Base-by-base conservation (phyloP, 2,329 filamentous ascomycete genomes). In the Fusarium sp. region DNA sequence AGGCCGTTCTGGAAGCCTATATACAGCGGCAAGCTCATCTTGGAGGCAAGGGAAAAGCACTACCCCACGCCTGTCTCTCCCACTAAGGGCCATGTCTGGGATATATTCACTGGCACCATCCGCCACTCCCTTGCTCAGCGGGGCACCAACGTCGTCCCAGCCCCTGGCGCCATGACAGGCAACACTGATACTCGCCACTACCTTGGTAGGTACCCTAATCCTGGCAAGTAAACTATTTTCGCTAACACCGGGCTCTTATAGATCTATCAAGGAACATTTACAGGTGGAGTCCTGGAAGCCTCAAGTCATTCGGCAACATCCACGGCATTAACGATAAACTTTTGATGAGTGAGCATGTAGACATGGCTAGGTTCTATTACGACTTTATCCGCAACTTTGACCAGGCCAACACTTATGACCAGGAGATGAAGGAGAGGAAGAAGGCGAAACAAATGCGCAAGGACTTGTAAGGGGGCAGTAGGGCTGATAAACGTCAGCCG, bases 121-220 rank as follows among this genome's bases (percentile, higher is more conserved):
- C 62, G 71, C 0, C n/a, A 74, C 22, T 61, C 65, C 6, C 66
- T 42, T 20, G 68, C 52, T 0, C 22, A 2, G 0, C 42, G 61
- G 7, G 64, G 56, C 2, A 29, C 31, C 6, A 65, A 25, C 1
- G 68, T 71, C 2, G 62, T 66, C 5, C 29, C 45, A 22, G 58
- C 71, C 0, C 65, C 72, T 0, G 71, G 68, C 3, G 56, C 65
- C 29, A 74, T 74, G 71, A 69, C 71, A 0, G 68, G 68, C 6
- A 74, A 74, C 13, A 74, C 68, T 14, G 63, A 72, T 22, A 63
- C 45, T 11, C 62, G 65, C 1, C 42, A 74, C 18, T 69, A 74
- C n/a, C 31, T 68, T n/a, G 36, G 18, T n/a, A 31, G 29, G 29
- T 31, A 10, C 2, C 9, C 29, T 31, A 9, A 10, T 31, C 29